Base-by-base conservation (phyloP, 169 alveolate genomes). In the Cryptosporidium baileyi region DNA sequence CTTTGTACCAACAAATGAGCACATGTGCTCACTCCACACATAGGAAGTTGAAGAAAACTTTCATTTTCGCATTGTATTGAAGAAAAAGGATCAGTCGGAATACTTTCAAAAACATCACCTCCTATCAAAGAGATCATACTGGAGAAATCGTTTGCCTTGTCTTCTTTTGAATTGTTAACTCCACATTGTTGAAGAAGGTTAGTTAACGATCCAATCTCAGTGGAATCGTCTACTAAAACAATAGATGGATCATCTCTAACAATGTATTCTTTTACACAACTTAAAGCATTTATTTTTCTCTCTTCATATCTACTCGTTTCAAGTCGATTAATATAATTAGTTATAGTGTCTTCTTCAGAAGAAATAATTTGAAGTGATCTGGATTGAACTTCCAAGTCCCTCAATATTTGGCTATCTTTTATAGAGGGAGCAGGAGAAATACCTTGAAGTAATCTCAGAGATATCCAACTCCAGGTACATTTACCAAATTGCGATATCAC, bases 261-360 rank as follows among this genome's bases (percentile, higher is more conserved):
- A 19, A 74, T 74, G 17, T 38, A 36, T 44, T 74, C 85, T 11
- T 67, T 74, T 0, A 67, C 85, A 11, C 49, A 57, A 3, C 38
- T 54, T 15, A 74, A 24, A 32, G 74, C 67, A 13, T 74, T 47
- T 9, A 74, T 54, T 34, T 74, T 74, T 43, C 60, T 74, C 17
- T 74, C 85, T 17, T 74, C 85, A 45, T 74, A 74, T 51, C 85
- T 74, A n/a, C 61, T 74, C 13, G 85, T 74, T 60, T 74, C 85
- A 45, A 74, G 57, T 54, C 54, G 85, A 17, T 40, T 57, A 9
- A 74, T 60, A 34, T 54, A 74, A 15, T 51, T 54, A 17, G 85
- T 36, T 30, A 74, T 74, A 0, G 85, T 57, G 41, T 74, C 54
- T 54, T 74, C 85, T 38, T 32, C 67, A 5, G 67, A 47, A 11